Evolutionary conservation across 768 basidiomycete genomes (phyloP).

Genomic region (Tubosaeta sp.): DNA sequence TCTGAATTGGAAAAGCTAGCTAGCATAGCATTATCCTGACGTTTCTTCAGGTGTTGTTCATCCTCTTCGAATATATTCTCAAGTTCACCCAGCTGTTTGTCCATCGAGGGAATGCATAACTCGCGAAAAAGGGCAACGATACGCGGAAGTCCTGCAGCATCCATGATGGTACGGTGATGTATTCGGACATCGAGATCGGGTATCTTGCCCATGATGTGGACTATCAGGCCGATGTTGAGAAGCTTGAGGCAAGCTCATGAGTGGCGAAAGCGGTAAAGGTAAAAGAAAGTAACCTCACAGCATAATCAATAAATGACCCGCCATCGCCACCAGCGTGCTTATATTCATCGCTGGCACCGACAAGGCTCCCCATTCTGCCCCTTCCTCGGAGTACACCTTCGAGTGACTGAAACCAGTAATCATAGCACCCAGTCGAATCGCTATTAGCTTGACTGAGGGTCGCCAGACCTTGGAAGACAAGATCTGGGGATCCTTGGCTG

Average conservation of each 20-base stretch:
- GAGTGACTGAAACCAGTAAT: slow-evolving; percentile 86
- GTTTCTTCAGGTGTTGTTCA: slow-evolving; percentile 65
- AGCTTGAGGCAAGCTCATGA: slow-evolving; percentile 18
- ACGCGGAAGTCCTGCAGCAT: slow-evolving; percentile 72
- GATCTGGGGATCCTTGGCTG: slow-evolving; percentile 55
- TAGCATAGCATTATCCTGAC: slow-evolving; percentile 72
- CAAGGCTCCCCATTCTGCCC: slow-evolving; percentile 92
- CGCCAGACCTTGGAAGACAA: slow-evolving; percentile 75
- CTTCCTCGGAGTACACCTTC: slow-evolving; percentile 73
- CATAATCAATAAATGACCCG: slow-evolving; percentile 76
- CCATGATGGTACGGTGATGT: slow-evolving; percentile 87
- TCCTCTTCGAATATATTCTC: slow-evolving; percentile 67
- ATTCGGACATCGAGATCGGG: slow-evolving; percentile 83
- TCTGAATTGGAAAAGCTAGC: slow-evolving; percentile 74
- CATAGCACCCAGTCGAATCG: slow-evolving; percentile 59
- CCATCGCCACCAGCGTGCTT: slow-evolving; percentile 62
- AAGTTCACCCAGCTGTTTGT: slow-evolving; percentile 61
- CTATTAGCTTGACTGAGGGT: slow-evolving; percentile 63
- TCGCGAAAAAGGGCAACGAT: slow-evolving; percentile 67
- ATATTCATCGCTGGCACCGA: slow-evolving; percentile 92
- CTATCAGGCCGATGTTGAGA: slow-evolving; percentile 68
- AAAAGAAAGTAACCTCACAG: slow-evolving; percentile 47
- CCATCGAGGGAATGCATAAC: slow-evolving; percentile 61
- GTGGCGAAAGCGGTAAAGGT: neutral
- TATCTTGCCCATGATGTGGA: slow-evolving; percentile 55